Evolutionary conservation across 2,329 filamentous ascomycete genomes (phyloP), one percentile per base, ranked within the genome.

Genomic region (Phialophora tarda): DNA sequence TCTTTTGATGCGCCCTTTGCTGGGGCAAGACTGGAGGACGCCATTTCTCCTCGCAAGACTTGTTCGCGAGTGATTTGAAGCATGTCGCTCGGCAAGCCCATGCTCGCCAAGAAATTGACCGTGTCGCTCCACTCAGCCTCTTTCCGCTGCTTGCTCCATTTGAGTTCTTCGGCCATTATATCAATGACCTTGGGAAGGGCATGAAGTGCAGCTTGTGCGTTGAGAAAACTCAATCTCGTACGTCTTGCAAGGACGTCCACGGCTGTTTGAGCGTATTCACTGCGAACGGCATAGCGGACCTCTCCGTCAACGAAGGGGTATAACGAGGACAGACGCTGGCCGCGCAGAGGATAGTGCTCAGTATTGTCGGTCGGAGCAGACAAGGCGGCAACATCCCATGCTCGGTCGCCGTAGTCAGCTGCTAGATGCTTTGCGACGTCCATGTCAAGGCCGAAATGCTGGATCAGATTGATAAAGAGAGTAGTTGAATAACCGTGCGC

Each of bases 221-320:
- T 97, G 72, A 97, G 81, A 81, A 97, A 98, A 10, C 93, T 91
- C 64, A 97, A 81, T 64, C 94, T 85, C 44, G 91, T 97, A 68
- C 93, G 86, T 65, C 94, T 86, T 2, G 92, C 93, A 54, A 97
- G 83, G 10, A 97, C 90, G 75, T 97, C 93, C 17, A 93, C 89
- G 0, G 92, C 92, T 1, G 92, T 96, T 78, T 96, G 91, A 2
- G 94, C 93, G 75, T 96, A 96, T 80, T 97, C 94, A 78, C 96
- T 89, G 59, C 88, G 84, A 50, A 96, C 88, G 26, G 92, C 92
- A 76, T 97, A 97, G 62, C 92, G 88, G 53, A 97, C 85, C 81
- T 98, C 94, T 57, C 93, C 93, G 75, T 97, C 93, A 32, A 97
- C 88, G 78, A 95, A 97, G 12, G 93, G 92, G 78, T 97, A 97